These are phyloP conservation scores for Ganoderma meredithae DNA, from an alignment of 1,284 basidiomycete species.

Conservation along the genomic window DNA sequence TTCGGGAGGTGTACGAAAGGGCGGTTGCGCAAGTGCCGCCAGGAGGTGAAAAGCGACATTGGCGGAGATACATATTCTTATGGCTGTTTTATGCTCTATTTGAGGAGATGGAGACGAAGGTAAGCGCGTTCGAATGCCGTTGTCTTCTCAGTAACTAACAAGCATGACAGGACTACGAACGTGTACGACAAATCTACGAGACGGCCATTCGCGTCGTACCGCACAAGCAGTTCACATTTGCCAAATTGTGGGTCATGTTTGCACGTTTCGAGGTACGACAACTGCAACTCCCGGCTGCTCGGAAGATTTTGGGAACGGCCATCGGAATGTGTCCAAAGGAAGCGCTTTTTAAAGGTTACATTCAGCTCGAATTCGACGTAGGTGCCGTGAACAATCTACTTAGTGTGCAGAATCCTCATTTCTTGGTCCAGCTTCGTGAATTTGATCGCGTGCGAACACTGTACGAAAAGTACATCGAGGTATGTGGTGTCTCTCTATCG, in stretches of 20 bases:
- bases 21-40: slow-evolving; percentile 97
- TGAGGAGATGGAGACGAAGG: slow-evolving; percentile 95
- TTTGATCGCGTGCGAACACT: slow-evolving; percentile 93
- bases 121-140: slow-evolving; percentile 38
- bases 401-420: neutral
- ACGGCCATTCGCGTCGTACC: slow-evolving; percentile 91
- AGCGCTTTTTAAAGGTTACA: slow-evolving; percentile 92
- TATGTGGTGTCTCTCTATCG: slow-evolving; percentile 37
- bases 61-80: slow-evolving; percentile 96
- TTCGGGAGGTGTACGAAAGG: slow-evolving; percentile 95
- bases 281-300: slow-evolving; percentile 83
- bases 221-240: slow-evolving; percentile 97
- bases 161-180: slow-evolving; percentile 72
- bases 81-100: slow-evolving; percentile 98
- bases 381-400: slow-evolving; percentile 33
- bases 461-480: slow-evolving; percentile 95
- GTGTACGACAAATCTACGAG: slow-evolving; percentile 92
- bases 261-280: slow-evolving; percentile 93
- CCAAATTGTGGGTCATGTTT: slow-evolving; percentile 92
- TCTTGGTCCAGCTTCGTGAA: slow-evolving; percentile 72
- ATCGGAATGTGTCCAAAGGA: slow-evolving; percentile 98
- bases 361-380: slow-evolving; percentile 91
- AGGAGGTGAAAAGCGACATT: slow-evolving; percentile 87
- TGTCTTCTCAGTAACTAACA: slow-evolving; percentile 12
- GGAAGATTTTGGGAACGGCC: slow-evolving; percentile 89